phyloP scores from a whole-genome alignment of 441 rosid genomes.

The Geranium incanum region DNA sequence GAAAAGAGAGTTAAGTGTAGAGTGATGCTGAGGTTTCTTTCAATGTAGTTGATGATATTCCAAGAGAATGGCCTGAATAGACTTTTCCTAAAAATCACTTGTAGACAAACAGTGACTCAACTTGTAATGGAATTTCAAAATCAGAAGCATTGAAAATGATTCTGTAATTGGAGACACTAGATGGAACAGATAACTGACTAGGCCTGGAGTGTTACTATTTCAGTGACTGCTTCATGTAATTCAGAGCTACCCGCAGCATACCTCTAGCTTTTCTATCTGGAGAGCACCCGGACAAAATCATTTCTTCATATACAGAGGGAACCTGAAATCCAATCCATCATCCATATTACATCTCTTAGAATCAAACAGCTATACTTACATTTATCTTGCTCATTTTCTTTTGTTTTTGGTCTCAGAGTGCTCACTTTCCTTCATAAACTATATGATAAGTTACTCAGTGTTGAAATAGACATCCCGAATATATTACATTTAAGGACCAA shows the following conservation, averaged over 20 bases:
- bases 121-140: no score
- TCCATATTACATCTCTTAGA: background rate
- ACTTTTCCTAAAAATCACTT: background rate
- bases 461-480: no score
- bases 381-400: background rate
- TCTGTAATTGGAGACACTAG: slow-evolving; percentile 18
- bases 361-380: slow-evolving; percentile 1
- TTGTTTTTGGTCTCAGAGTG: background rate
- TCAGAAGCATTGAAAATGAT: no score
- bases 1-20: background rate
- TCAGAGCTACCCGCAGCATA: slow-evolving; percentile 90
- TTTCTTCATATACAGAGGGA: slow-evolving; percentile 82
- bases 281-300: slow-evolving; percentile 75
- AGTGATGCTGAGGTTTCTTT: background rate
- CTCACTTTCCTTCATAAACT: background rate
- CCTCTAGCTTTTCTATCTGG: slow-evolving; percentile 93
- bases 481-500: no score
- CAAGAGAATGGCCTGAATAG: background rate
- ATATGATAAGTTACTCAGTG: no score
- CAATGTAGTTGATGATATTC: background rate
- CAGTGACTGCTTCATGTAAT: slow-evolving; percentile 75
- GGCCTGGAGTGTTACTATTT: slow-evolving; percentile 20
- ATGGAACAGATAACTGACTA: slow-evolving; percentile 19
- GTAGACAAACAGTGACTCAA: background rate
- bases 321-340: slow-evolving; percentile 44